A percentile compares a stretch with the other conserved stretches of the same genome.
These are phyloP conservation scores for Zizania palustris DNA, from an alignment of 202 grass and related monocot genomes.

Conservation along the genomic window DNA sequence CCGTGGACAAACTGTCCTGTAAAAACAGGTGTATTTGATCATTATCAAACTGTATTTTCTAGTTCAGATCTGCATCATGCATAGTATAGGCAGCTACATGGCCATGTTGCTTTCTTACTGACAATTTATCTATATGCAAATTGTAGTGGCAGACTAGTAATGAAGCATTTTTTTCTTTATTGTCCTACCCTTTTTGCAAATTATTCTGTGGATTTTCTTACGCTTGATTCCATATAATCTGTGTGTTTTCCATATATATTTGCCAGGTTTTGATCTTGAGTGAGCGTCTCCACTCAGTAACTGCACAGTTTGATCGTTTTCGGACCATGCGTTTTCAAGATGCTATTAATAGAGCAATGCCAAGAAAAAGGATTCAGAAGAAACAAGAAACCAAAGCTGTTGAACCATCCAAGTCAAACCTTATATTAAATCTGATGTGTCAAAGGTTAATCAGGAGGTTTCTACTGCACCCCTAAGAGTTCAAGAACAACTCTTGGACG, in stretches of 20 bases:
- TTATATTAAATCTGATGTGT: constrained; percentile 56
- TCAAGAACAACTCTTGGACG: constrained; percentile 87
- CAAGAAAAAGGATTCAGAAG: constrained; percentile 81
- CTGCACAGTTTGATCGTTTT: constrained; percentile 78
- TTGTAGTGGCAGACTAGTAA: background rate
- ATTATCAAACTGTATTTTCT: constrained; percentile 9
- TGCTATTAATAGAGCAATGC: constrained; percentile 77
- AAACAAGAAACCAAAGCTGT: constrained; percentile 57
- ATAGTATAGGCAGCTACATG: background rate
- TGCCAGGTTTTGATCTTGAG: constrained; percentile 92
- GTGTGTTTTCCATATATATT: constrained; percentile 4
- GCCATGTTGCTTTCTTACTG: background rate
- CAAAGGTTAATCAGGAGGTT: constrained; percentile 56
- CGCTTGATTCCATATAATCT: constrained; percentile 27
- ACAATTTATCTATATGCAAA: background rate
- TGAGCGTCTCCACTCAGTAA: constrained; percentile 79
- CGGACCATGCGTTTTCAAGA: constrained; percentile 89
- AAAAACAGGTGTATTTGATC: constrained; percentile 14
- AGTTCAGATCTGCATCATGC: constrained; percentile 16
- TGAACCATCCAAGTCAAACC: constrained; percentile 46
- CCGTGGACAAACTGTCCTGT: background rate
- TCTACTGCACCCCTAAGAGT: constrained; percentile 63
- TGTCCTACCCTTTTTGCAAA: background rate
- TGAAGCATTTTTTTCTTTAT: constrained; percentile 22
- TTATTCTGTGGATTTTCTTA: constrained; percentile 12